Percentiles rank a stretch among this genome's conserved stretches.
These are phyloP conservation scores for Bimuria novae-zelandiae DNA, from an alignment of 2,329 filamentous ascomycete species.

Conservation along the genomic window DNA sequence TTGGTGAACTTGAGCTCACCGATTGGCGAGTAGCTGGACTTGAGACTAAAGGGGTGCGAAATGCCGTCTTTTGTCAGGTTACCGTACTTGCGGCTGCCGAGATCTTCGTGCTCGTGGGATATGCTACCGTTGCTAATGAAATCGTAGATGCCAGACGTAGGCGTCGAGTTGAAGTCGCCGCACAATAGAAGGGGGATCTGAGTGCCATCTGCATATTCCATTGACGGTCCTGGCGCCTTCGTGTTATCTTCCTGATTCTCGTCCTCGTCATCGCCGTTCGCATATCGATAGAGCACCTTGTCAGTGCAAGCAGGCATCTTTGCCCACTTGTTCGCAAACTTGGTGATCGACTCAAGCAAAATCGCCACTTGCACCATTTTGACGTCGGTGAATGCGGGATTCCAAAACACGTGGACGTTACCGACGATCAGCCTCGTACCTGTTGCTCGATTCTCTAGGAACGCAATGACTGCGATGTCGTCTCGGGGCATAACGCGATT, in stretches of 20 bases:
- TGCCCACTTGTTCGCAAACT: slow-evolving; percentile 82
- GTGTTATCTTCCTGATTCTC: slow-evolving; percentile 57
- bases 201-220: slow-evolving; percentile 82
- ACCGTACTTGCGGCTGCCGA: slow-evolving; percentile 83
- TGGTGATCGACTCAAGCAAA: slow-evolving; percentile 87
- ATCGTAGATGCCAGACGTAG: slow-evolving; percentile 88
- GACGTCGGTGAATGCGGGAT: slow-evolving; percentile 86
- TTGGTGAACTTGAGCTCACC: slow-evolving; percentile 93
- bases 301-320: slow-evolving; percentile 80
- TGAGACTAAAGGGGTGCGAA: slow-evolving; percentile 89
- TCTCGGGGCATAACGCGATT: slow-evolving; percentile 98
- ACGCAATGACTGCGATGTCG: slow-evolving; percentile 89
- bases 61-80: slow-evolving; percentile 92
- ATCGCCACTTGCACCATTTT: slow-evolving; percentile 97
- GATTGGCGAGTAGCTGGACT: slow-evolving; percentile 84
- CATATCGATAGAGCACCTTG: slow-evolving; percentile 63
- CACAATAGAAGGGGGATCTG: slow-evolving; percentile 91
- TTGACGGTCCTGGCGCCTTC: slow-evolving; percentile 74
- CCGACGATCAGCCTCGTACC: slow-evolving; percentile 91
- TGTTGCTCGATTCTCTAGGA: slow-evolving; percentile 88
- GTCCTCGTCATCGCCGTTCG: slow-evolving; percentile 55
- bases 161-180: slow-evolving; percentile 93
- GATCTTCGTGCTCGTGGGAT: slow-evolving; percentile 76
- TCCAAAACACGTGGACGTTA: slow-evolving; percentile 95
- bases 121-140: slow-evolving; percentile 82